Conservation (phyloP, 2,329 filamentous ascomycete species). For the Phialophora expanda region DNA sequence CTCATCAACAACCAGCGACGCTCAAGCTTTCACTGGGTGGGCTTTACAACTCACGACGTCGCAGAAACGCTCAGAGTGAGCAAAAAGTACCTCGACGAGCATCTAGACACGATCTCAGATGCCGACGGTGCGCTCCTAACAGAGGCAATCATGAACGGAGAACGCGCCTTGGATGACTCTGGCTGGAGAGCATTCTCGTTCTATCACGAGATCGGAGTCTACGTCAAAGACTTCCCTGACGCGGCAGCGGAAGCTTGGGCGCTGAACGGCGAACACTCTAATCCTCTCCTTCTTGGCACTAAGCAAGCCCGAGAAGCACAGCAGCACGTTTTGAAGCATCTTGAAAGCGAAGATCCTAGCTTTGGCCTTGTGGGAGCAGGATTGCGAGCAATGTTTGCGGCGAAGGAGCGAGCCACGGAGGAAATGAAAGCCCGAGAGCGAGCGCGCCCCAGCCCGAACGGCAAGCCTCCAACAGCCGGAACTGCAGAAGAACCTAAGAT, state of each 20-base stretch:
- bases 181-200: conserved; percentile 71
- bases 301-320: conserved; percentile 63
- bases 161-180: conserved; percentile 62
- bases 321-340: conserved; percentile 54
- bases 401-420: conserved; percentile 31
- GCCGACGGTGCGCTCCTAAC: conserved; percentile 67
- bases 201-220: conserved; percentile 79
- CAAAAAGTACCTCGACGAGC: conserved; percentile 68
- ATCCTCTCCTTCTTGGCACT: conserved; percentile 62
- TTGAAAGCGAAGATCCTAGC: conserved; percentile 46
- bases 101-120: conserved; percentile 61
- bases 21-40: conserved; percentile 84
- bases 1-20: conserved; percentile 80
- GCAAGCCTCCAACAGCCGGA: conserved; percentile 25
- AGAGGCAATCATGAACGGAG: conserved; percentile 70
- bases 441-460: conserved; percentile 14
- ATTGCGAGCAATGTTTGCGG: conserved; percentile 45
- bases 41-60: conserved; percentile 68
- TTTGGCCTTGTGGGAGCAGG: conserved; percentile 51
- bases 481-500: conserved; percentile 35
- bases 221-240: conserved; percentile 69
- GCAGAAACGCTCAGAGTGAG: conserved; percentile 68
- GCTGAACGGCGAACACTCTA: conserved; percentile 56
- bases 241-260: conserved; percentile 69
- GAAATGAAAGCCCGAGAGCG: conserved; percentile 29